Conservation (phyloP, 2,329 filamentous ascomycete species). For the Ascochyta viciae-villosae region DNA sequence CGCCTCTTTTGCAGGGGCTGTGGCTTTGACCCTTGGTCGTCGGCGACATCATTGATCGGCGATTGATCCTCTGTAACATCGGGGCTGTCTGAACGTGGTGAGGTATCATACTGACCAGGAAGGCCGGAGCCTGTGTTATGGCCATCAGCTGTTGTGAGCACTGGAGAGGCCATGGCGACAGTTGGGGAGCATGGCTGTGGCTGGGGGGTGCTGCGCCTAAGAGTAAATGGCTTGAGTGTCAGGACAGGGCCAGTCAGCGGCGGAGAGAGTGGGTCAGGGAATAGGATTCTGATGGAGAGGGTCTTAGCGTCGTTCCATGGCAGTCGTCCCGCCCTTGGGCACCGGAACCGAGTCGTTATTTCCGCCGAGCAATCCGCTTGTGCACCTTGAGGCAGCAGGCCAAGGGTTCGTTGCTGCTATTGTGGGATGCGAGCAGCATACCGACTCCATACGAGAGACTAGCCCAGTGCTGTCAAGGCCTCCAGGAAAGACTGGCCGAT, state of each 20-base stretch:
- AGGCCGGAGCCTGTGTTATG: slow-evolving; percentile 38
- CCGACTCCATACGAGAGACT: background rate
- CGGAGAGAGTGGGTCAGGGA: slow-evolving; percentile 39
- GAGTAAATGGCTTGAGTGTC: slow-evolving; percentile 38
- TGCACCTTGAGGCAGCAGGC: slow-evolving; percentile 21
- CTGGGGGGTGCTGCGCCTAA: slow-evolving; percentile 43
- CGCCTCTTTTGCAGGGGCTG: slow-evolving; percentile 51
- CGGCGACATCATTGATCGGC: slow-evolving; percentile 41
- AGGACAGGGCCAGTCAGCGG: slow-evolving; percentile 34
- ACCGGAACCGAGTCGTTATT: slow-evolving; percentile 35
- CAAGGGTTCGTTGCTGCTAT: slow-evolving; percentile 6
- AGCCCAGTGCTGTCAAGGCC: background rate
- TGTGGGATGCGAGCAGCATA: slow-evolving; percentile 2
- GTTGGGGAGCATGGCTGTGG: slow-evolving; percentile 40
- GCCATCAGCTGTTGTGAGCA: slow-evolving; percentile 41
- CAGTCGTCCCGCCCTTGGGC: slow-evolving; percentile 32
- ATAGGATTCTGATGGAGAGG: slow-evolving; percentile 38
- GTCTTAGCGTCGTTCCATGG: slow-evolving; percentile 39
- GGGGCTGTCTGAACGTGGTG: slow-evolving; percentile 39
- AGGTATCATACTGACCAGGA: slow-evolving; percentile 34
- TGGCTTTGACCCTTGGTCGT: slow-evolving; percentile 44
- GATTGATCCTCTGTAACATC: slow-evolving; percentile 43
- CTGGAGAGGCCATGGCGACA: slow-evolving; percentile 47
- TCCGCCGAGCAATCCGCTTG: slow-evolving; percentile 40
- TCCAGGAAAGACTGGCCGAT: background rate